phyloP scores from a whole-genome alignment of 148 eudicot species.

The Tetragonia tetragonoides region DNA sequence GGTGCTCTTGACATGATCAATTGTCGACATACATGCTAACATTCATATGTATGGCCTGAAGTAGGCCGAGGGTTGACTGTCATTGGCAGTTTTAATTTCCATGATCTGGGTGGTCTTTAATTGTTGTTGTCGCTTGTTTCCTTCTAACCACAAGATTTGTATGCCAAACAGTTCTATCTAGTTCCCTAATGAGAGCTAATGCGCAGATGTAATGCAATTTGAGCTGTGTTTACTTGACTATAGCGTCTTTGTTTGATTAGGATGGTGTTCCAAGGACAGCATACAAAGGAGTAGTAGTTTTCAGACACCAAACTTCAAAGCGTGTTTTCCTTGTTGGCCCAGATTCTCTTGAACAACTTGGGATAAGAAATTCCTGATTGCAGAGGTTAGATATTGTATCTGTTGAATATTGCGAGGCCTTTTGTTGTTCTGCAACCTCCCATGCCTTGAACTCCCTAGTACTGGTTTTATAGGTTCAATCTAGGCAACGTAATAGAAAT shows the following conservation, averaged over 20 bases:
- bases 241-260: constrained; percentile 36
- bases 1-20: not conserved
- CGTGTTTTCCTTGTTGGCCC: constrained; percentile 89
- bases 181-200: constrained; percentile 2
- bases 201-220: not conserved
- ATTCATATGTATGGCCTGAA: not conserved
- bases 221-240: not conserved
- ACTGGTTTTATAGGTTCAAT: no score
- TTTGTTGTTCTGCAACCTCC: not conserved
- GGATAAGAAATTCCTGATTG: constrained; percentile 35
- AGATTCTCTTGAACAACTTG: constrained; percentile 62
- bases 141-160: constrained; percentile 5
- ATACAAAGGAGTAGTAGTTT: constrained; percentile 88
- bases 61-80: not conserved
- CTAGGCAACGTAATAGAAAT: not conserved
- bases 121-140: not conserved
- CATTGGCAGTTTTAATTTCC: not conserved
- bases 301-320: constrained; percentile 57
- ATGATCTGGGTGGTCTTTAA: not conserved
- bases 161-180: not conserved
- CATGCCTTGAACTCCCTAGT: not conserved
- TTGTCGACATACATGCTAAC: not conserved
- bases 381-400: constrained; percentile 26
- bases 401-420: not conserved
- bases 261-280: constrained; percentile 94